A percentile compares a stretch with the other conserved stretches of the same genome.
phyloP scores from a whole-genome alignment of 305 asterid species.

The Fraxinus sp. region DNA sequence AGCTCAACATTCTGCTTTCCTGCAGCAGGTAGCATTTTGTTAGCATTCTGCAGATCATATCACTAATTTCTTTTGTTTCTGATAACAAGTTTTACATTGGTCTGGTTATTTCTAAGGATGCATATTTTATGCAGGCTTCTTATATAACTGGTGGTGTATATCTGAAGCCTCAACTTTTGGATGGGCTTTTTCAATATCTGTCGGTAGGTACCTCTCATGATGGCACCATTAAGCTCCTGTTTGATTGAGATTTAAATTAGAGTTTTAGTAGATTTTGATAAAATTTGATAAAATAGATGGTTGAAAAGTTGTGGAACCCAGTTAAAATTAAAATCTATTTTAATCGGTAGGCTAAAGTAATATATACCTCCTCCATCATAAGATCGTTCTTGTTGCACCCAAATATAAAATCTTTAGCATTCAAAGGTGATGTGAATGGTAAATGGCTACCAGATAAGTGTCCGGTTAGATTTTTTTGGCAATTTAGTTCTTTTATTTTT shows the following conservation, averaged over 20 bases:
- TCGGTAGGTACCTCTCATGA: conserved; percentile 47
- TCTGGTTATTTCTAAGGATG: conserved; percentile 20
- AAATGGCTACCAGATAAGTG: neutral
- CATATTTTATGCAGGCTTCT: conserved; percentile 62
- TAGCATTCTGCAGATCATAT: conserved; percentile 3
- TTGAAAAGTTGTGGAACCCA: neutral
- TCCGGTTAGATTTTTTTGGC: neutral
- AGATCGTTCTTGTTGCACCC: neutral
- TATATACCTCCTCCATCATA: neutral
- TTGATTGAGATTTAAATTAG: neutral
- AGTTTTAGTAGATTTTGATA: neutral
- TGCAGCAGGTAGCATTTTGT: conserved; percentile 75
- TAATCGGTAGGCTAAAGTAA: neutral
- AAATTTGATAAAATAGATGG: neutral
- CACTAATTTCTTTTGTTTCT: neutral
- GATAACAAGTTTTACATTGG: conserved; percentile 13
- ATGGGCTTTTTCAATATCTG: conserved; percentile 80
- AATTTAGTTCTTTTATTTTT: neutral
- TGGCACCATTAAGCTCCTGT: conserved; percentile 4
- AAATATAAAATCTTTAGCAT: neutral
- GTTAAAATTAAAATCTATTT: neutral
- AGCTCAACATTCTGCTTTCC: conserved; percentile 83
- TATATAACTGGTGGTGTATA: conserved; percentile 85
- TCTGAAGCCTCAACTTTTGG: conserved; percentile 78
- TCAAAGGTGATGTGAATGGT: neutral